phyloP scores from a whole-genome alignment of 768 basidiomycete genomes.

The Pleurotus sapidus region DNA sequence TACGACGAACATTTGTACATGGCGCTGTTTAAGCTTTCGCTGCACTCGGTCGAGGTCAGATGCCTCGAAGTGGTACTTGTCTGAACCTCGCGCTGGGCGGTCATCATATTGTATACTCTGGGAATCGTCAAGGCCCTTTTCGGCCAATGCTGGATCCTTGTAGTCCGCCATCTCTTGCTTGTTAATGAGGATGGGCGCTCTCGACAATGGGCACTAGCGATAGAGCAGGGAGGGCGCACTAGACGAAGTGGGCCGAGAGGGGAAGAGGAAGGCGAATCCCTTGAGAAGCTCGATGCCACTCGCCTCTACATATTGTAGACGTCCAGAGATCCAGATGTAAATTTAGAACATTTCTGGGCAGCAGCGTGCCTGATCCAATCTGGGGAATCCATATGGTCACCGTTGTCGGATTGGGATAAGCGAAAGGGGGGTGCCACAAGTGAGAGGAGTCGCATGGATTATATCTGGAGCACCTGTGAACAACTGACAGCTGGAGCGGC shows the following conservation, averaged over 20 bases:
- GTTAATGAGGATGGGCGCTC: not conserved
- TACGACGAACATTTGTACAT: conserved; percentile 68
- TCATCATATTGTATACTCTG: not conserved
- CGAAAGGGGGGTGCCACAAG: too few species aligned
- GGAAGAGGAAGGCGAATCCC: too few species aligned
- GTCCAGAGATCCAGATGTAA: too few species aligned
- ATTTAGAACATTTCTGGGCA: too few species aligned
- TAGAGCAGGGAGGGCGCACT: not conserved
- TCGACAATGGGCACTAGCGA: not conserved
- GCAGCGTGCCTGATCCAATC: too few species aligned
- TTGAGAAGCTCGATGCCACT: too few species aligned
- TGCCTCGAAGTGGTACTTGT: conserved; percentile 49
- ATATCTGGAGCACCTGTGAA: too few species aligned
- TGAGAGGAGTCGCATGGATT: too few species aligned
- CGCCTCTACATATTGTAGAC: too few species aligned
- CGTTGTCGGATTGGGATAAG: too few species aligned
- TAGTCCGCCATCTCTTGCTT: not conserved
- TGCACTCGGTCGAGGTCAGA: conserved; percentile 70
- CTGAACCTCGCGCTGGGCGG: not conserved
- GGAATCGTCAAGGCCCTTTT: conserved; percentile 1
- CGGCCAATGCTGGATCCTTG: not conserved
- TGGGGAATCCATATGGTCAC: too few species aligned
- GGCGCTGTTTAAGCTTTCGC: conserved; percentile 69
- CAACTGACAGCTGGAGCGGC: too few species aligned
- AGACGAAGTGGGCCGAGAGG: conserved; percentile 5